Percentiles rank a stretch among this genome's conserved stretches.
These are phyloP conservation scores for Phylloboletellus chloephorus DNA, from an alignment of 1,284 basidiomycete genomes.

Conservation along the genomic window DNA sequence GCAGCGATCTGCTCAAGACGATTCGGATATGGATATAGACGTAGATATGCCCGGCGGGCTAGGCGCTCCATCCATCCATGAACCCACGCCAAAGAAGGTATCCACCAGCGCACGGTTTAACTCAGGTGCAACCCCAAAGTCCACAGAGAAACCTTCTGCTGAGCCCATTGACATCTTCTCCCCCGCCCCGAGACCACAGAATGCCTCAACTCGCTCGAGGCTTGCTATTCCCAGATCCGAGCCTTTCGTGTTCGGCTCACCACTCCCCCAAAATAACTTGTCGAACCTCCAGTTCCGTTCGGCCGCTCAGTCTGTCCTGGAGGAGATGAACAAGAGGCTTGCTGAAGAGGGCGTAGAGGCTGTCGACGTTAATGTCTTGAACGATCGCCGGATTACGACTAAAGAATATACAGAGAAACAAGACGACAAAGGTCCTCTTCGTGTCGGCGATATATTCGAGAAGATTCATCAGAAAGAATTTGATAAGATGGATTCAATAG, in stretches of 20 bases:
- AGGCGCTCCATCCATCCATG: slow-evolving; percentile 11
- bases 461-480: slow-evolving; percentile 60
- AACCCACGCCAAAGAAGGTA: slow-evolving; percentile 19
- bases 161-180: slow-evolving; percentile 36
- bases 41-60: slow-evolving; percentile 35
- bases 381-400: slow-evolving; percentile 22
- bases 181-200: slow-evolving; percentile 25
- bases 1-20: slow-evolving; percentile 16
- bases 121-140: slow-evolving; percentile 28
- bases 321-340: slow-evolving; percentile 73
- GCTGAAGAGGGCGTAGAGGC: slow-evolving; percentile 42
- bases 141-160: slow-evolving; percentile 27
- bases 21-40: slow-evolving; percentile 31
- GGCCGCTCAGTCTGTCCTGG: slow-evolving; percentile 59
- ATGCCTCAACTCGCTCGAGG: slow-evolving; percentile 17
- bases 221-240: slow-evolving; percentile 28
- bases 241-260: slow-evolving; percentile 71
- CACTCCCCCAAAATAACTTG: slow-evolving; percentile 52
- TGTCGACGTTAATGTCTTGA: slow-evolving; percentile 40
- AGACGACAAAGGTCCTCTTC: slow-evolving; percentile 17
- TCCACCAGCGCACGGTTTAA: slow-evolving; percentile 12
- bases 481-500: slow-evolving; percentile 72
- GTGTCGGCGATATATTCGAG: slow-evolving; percentile 47
- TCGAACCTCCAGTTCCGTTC: slow-evolving; percentile 58
- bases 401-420: slow-evolving; percentile 17